Conservation (phyloP, 495 filamentous ascomycete species). For the Penicillium dipodomyicola region DNA sequence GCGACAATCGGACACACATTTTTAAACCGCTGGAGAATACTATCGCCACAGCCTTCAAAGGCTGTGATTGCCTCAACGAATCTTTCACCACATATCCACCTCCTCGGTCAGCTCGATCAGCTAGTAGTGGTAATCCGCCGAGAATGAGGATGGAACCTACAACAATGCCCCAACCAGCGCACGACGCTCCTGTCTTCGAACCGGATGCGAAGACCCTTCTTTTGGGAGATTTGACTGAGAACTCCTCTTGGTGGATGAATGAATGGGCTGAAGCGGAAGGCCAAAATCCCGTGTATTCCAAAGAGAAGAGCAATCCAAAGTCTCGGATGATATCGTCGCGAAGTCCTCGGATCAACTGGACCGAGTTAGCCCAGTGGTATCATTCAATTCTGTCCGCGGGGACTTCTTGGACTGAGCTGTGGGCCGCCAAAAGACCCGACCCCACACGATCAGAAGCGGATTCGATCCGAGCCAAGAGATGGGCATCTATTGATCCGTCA, state of each 20-base stretch:
- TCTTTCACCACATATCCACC: slow-evolving; percentile 55
- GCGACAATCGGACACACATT: slow-evolving; percentile 36
- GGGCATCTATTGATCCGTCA: slow-evolving; percentile 33
- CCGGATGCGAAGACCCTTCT: slow-evolving; percentile 77
- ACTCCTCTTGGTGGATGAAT: slow-evolving; percentile 81
- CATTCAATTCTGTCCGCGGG: slow-evolving; percentile 65
- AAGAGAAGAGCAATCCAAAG: slow-evolving; percentile 26
- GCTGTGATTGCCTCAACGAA: slow-evolving; percentile 67
- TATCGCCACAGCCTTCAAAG: slow-evolving; percentile 63
- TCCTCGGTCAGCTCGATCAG: slow-evolving; percentile 25
- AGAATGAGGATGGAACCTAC: slow-evolving; percentile 29
- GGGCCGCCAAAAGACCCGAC: slow-evolving; percentile 41
- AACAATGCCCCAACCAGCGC: slow-evolving; percentile 14
- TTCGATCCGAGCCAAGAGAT: slow-evolving; percentile 25
- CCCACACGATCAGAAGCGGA: slow-evolving; percentile 30
- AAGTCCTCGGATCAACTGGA: slow-evolving; percentile 76
- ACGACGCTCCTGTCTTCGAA: slow-evolving; percentile 43
- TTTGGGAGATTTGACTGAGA: slow-evolving; percentile 77
- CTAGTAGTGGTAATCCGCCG: slow-evolving; percentile 29
- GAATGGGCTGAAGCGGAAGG: slow-evolving; percentile 36
- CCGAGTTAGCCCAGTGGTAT: slow-evolving; percentile 72
- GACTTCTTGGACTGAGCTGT: slow-evolving; percentile 53
- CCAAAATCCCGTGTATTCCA: slow-evolving; percentile 22
- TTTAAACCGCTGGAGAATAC: slow-evolving; percentile 78
- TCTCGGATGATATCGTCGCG: slow-evolving; percentile 53